Base-by-base conservation (phyloP, 495 filamentous ascomycete species). In the Penicillium coffeae region DNA sequence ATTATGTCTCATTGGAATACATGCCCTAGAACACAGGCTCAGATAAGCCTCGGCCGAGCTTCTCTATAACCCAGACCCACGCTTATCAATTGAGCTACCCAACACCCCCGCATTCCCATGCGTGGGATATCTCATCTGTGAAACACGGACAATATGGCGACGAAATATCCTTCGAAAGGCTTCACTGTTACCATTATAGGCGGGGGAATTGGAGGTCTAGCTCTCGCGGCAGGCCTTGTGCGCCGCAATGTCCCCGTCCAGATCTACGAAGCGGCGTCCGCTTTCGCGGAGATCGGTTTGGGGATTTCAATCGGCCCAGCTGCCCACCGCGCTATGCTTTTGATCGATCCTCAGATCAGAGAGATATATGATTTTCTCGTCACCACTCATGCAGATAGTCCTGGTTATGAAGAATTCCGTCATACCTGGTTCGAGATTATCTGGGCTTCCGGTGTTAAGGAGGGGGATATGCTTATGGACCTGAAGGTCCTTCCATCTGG, bases 221-320 rank as follows among this genome's bases (percentile, higher is more conserved):
- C 68, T 43, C 72, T 85, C 1, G 79, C 79, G 9, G 61, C 77
- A 1, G 81, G 72, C 15, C 71, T 84, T 7, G 69, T 76, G 45
- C 66, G 66, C n/a, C 79, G 78, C 53, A 52, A 59, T 1, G 55
- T 84, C 18, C 47, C 54, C 3, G 76, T 73, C 43, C 70, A 68
- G 3, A 63, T 85, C 33, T 85, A 83, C 54, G 82, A 85, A 63
- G 75, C 77, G 2, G 69, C 76, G 0, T 42, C 67, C 0, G 60
- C 51, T 1, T 78, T 82, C 59, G 63, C 67, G 10, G 82, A 83
- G 55, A 74, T 83, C 36, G 82, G 82, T 1, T 76, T 81, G 0
- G 82, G 82, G 8, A 71, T 85, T 38, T 77, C 75, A 3, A 77
- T 84, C 55, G 73, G 72, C 14, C 79, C 81, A 12, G 82, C 82